These are phyloP conservation scores for Chamaecyparis obtusa DNA, from an alignment of 75 land plant genomes.

Conservation along the genomic window DNA sequence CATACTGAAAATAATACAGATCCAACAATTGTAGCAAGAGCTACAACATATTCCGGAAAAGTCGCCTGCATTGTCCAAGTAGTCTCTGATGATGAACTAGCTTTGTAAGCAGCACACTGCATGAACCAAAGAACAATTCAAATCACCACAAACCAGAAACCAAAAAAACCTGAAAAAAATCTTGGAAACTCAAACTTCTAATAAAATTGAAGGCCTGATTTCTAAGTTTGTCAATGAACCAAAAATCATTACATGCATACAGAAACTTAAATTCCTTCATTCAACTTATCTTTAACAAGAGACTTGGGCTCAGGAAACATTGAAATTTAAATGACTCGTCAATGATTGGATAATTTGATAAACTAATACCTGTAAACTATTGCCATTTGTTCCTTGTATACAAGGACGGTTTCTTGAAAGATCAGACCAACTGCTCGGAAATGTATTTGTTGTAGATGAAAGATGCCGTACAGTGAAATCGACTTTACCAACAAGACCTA, in stretches of 20 bases:
- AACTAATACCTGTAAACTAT: conserved; percentile 21
- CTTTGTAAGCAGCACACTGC: conserved; percentile 84
- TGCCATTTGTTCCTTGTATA: conserved; percentile 21
- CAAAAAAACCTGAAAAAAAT: not conserved
- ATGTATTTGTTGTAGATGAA: conserved; percentile 55
- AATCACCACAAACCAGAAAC: not conserved
- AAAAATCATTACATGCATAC: not conserved
- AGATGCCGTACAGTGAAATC: conserved; percentile 90
- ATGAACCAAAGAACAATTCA: conserved; percentile 6
- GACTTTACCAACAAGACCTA: conserved; percentile 85
- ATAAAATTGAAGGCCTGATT: no score
- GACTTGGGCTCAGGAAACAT: conserved; percentile 3
- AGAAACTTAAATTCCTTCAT: not conserved
- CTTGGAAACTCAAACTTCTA: not conserved
- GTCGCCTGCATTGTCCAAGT: conserved; percentile 88
- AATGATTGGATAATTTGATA: not conserved
- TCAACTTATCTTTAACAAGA: not conserved
- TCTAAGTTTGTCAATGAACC: not conserved
- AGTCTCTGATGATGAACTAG: conserved; percentile 57
- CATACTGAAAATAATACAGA: conserved; percentile 89
- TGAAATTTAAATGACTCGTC: not conserved
- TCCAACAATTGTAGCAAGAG: conserved; percentile 89
- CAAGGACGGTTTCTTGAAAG: conserved; percentile 67
- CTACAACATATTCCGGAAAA: conserved; percentile 97
- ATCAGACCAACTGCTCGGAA: conserved; percentile 59